Conservation (phyloP, 1,139 yeast species). For the Arxiozyma slooffiae region DNA sequence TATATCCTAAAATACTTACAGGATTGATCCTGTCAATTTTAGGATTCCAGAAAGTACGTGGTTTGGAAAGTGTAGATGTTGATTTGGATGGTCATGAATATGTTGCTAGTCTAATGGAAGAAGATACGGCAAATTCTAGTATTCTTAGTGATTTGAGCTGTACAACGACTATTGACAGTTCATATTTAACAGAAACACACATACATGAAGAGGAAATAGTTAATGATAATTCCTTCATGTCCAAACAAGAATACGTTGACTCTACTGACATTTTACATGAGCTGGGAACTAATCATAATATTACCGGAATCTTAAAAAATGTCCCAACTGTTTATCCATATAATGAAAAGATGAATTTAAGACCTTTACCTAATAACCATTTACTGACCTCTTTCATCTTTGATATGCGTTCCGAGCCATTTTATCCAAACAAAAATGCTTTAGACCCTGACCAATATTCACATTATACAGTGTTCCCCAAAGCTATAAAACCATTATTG, state of each 20-base stretch:
- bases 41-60: neutral
- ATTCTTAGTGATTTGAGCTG: neutral
- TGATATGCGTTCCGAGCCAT: conserved; percentile 45
- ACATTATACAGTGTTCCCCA: conserved; percentile 74
- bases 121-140: neutral
- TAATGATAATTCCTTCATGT: too few relatives aligned
- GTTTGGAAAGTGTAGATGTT: neutral
- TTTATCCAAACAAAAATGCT: conserved; percentile 26
- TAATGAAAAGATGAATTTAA: conserved; percentile 49
- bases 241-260: neutral
- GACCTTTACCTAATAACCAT: conserved; percentile 63
- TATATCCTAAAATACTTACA: neutral
- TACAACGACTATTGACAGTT: neutral
- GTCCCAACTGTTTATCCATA: conserved; percentile 35
- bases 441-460: conserved; percentile 24
- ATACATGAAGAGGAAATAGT: too few relatives aligned
- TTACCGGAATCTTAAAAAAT: conserved; percentile 3
- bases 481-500: conserved; percentile 69
- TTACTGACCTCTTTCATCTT: conserved; percentile 53
- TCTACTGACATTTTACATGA: neutral
- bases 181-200: neutral
- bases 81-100: conserved; percentile 2
- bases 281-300: neutral
- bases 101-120: conserved; percentile 1
- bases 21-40: neutral